Evolutionary conservation across 106 monocot genomes (phyloP), one percentile per base, ranked within the genome.

Genomic region (Narthecium ossifragum): DNA sequence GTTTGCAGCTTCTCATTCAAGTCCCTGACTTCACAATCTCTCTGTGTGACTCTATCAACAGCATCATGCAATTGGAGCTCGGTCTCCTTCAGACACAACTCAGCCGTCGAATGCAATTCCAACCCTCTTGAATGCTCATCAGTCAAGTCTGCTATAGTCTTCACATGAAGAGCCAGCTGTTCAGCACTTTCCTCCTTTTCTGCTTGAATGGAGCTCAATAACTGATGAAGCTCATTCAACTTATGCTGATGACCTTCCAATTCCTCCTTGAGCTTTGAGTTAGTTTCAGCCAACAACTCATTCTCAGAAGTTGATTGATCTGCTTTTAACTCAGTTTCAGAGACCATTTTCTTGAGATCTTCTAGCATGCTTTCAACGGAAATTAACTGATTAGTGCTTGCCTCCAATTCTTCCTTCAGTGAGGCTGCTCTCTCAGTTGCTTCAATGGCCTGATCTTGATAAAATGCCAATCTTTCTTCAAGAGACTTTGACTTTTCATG

Each of bases 91-190:
- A 65, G 52, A n/a, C 64, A 71, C 8, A 77, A 73, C 73, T 85
- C 82, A 57, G 80, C 43, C 47, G 46, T 69, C 51, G 74, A 79
- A 5, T 83, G 82, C 38, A 83, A 58, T 46, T 86, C 80, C 66
- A 83, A 58, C 8, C 54, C 66, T 66, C 75, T 86, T 30, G 83
- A 69, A 61, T 79, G 79, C 31, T 86, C 60, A 72, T 80, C 75
- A 21, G 67, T 78, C 33, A 83, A 55, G 10, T 78, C 54, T 27
- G 74, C 53, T 25, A 83, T 63, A 50, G 67, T 78, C 59, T 61
- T 78, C 41, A 71, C 59, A 68, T 74, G 77, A 62, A 53, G 63
- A 78, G 59, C 63, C 24, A 85, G 56, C 51, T 86, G 63, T 33
- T 68, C 66, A 34, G 69, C 71, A 53, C 70, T 66, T 64, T 60